Base-by-base conservation (phyloP, 1,139 yeast species). In the Williopsis jadinii region DNA sequence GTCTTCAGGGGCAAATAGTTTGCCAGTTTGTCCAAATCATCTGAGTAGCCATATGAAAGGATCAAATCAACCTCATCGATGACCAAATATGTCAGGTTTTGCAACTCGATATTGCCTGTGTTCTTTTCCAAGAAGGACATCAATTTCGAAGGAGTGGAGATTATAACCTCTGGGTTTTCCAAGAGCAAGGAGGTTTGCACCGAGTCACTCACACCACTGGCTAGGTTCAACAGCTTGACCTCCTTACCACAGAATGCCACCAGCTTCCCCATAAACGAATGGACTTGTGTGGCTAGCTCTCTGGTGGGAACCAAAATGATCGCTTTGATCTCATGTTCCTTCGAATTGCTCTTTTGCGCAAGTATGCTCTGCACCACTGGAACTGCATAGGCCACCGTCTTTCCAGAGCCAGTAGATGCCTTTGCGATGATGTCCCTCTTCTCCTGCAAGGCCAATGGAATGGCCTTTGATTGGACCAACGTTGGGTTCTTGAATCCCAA, bases 21-120 rank as follows among this genome's bases (percentile, higher is more conserved):
- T 12, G 83, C 74, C 47, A 92, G 71, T 51, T 75, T 75, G 42
- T 72, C 65, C 50, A 94, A 70, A 63, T 94, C 98, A 8, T 87
- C 95, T 52, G 80, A 76, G 61, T 92, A 87, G 13, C 98, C 99
- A 61, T 85, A 94, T 3, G 95, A 83, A 43, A 87, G 67, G 36
- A 94, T 79, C 55, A 92, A 73, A 66, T 94, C 99, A 14, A 95
- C 97, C 63, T 94, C 99, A 67, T 94, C 99, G 50, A 94, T 84
- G 32, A 88, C 95, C 44, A 92, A 66, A 58, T 76, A 85, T 46
- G 73, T 72, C 41, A 92, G 74, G 28, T 71, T 63, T 27, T 73
- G 68, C 47, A 83, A 65, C 41, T 74, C 70, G 11, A 80, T 56
- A 31, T 68, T 57, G 8, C 66, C 41, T 5, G 28, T 36, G 32